Evolutionary conservation across 2,329 filamentous ascomycete genomes (phyloP).

Genomic region (Stachybotrys echinatus): DNA sequence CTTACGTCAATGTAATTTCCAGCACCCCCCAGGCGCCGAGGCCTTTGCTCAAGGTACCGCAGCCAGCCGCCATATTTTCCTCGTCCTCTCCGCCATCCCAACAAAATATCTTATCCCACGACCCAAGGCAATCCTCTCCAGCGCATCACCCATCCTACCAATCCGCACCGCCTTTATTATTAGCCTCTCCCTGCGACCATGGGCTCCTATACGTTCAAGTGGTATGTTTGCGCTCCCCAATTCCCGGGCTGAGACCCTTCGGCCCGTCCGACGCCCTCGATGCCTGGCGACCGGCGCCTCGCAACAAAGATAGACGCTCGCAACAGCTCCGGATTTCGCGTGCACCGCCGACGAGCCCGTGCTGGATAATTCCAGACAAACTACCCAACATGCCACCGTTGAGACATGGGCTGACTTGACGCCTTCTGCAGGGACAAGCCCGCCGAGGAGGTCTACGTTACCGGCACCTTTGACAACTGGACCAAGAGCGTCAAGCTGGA

Average conservation of each 20-base stretch:
- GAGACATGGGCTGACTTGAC: not conserved
- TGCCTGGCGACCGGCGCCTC: not conserved
- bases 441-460: slow-evolving; percentile 86
- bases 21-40: not conserved
- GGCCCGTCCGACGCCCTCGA: not conserved
- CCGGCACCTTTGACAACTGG: slow-evolving; percentile 95
- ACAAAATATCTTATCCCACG: not conserved
- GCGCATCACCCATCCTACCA: not conserved
- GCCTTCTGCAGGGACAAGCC: slow-evolving; percentile 64
- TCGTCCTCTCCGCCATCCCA: not conserved
- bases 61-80: not conserved
- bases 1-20: not conserved
- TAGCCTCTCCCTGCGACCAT: slow-evolving; percentile 30
- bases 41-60: not conserved
- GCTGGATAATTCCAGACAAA: slow-evolving; percentile 3
- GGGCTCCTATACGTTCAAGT: slow-evolving; percentile 67
- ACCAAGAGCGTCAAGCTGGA: slow-evolving; percentile 78
- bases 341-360: not conserved
- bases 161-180: not conserved
- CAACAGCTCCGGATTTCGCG: not conserved
- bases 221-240: slow-evolving; percentile 42
- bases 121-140: too few relatives aligned
- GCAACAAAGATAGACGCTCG: not conserved
- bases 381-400: not conserved
- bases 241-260: slow-evolving; percentile 10